Base-by-base conservation (phyloP, 352 stramenopile species). In the Saprolegnia parasitica region DNA sequence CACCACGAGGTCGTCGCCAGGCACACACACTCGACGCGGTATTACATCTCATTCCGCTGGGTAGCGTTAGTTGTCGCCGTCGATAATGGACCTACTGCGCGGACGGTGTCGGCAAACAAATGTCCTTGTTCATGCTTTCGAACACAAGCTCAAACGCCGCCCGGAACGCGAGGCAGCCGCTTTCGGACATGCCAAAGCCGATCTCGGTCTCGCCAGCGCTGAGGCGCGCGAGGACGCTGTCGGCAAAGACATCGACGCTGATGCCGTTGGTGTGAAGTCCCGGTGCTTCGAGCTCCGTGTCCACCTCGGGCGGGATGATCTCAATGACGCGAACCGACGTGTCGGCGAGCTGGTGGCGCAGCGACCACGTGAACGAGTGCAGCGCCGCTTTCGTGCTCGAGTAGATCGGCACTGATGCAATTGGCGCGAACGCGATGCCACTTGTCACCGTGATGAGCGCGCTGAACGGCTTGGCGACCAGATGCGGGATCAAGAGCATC, bases 371-470 rank as follows among this genome's bases (percentile, higher is more conserved):
- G 39, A 68, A 72, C 16, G 58, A 72, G 32, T 72, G 66, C 6
- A 72, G n/a, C 20, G 66, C 66, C 8, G 66, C 66, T 26, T 72
- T 72, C 3, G 66, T 72, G 32, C 56, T 67, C 1, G 55, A 72
- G 18, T 72, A 72, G 20, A 67, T 55, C 0, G 66, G 66, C 4
- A 67, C 45, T 2, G 39, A 0, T 0, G 45, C 52, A 0, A 67
- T 54, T 0, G 66, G 66, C 1, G 55, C 66, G 4, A 72, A 72
- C 1, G 66, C 54, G 0, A 72, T 18, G 0, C 66, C 66, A 2
- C 56, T 68, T 0, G 56, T 72, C 0, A 72, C 66, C 4, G 8
- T 72, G 18, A 72, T 52, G 5, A 72, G 23, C 56, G 66, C 56
- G 18, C 39, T 47, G 29, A 67, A 66, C 18, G 46, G 37, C 56